These are phyloP conservation scores for Fusarium penzigii DNA, from an alignment of 2,329 filamentous ascomycete genomes.

Conservation along the genomic window DNA sequence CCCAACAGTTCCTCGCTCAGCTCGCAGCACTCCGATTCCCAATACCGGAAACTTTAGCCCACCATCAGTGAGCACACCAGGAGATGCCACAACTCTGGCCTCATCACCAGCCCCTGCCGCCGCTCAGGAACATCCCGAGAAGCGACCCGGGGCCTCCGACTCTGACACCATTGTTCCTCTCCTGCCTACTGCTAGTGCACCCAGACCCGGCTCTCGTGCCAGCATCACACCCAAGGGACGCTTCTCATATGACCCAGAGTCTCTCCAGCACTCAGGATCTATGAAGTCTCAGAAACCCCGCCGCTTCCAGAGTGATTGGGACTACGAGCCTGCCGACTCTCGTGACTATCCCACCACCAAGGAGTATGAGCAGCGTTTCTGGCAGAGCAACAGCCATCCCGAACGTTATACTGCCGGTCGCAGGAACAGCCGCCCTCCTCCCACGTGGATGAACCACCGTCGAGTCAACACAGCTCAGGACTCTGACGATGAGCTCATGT, in stretches of 20 bases:
- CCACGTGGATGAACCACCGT: constrained; percentile 25
- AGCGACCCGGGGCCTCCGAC: constrained; percentile 15
- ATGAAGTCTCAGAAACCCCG: constrained; percentile 18
- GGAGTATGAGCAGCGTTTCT: constrained; percentile 27
- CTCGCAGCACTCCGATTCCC: constrained; percentile 26
- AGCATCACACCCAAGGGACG: constrained; percentile 15
- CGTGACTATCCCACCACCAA: constrained; percentile 20
- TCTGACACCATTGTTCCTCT: constrained; percentile 23
- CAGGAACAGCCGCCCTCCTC: constrained; percentile 25
- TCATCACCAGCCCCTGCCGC: constrained; percentile 15
- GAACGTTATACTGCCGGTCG: constrained; percentile 24
- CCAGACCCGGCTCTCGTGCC: constrained; percentile 20
- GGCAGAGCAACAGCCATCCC: constrained; percentile 22
- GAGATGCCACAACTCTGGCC: constrained; percentile 13
- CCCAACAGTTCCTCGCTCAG: constrained; percentile 19
- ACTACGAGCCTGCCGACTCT: constrained; percentile 19
- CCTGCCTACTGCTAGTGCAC: constrained; percentile 18
- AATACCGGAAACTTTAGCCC: constrained; percentile 19
- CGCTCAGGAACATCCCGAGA: constrained; percentile 6
- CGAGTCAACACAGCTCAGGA: constrained; percentile 18
- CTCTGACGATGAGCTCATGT: constrained; percentile 26
- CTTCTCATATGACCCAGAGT: constrained; percentile 24
- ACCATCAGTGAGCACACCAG: constrained; percentile 9
- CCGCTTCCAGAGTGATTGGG: constrained; percentile 27
- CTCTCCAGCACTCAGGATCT: constrained; percentile 22